Conservation (phyloP, 495 filamentous ascomycete species). For the Penicillium argentinense region DNA sequence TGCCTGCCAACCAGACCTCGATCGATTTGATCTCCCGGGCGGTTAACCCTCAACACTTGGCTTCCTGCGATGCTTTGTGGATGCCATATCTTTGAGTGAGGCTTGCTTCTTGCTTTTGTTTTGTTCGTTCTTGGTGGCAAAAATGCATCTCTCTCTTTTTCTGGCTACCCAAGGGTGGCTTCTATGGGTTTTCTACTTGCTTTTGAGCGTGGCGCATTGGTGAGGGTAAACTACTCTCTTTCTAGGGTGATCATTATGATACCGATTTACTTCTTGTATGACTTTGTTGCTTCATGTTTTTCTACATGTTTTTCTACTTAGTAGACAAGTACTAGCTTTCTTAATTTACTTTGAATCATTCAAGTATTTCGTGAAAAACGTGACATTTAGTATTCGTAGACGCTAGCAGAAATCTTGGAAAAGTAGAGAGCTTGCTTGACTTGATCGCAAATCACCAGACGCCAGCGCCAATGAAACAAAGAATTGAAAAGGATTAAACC, state of each 20-base stretch:
- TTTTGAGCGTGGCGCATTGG: constrained; percentile 38
- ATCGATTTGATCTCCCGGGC: constrained; percentile 86
- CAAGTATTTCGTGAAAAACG: constrained; percentile 6
- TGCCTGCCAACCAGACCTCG: constrained; percentile 95
- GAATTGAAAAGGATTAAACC: constrained; percentile 29
- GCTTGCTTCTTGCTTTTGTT: constrained; percentile 18
- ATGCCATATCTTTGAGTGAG: constrained; percentile 82
- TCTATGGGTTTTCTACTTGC: constrained; percentile 17
- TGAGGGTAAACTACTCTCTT: constrained; percentile 3
- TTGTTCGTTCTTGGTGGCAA: constrained; percentile 1
- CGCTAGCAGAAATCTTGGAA: background rate
- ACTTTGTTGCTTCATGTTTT: constrained; percentile 18
- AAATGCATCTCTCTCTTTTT: constrained; percentile 12
- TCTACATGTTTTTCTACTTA: constrained; percentile 6
- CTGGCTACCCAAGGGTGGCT: constrained; percentile 3
- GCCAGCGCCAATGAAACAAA: constrained; percentile 14
- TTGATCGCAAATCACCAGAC: constrained; percentile 1
- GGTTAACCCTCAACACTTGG: constrained; percentile 82
- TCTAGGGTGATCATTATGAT: constrained; percentile 23
- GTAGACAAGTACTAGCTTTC: constrained; percentile 5
- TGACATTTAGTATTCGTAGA: background rate
- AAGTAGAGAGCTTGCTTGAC: too few relatives aligned
- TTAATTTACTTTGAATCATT: constrained; percentile 8
- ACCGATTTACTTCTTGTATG: constrained; percentile 26
- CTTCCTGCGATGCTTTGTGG: constrained; percentile 87